Evolutionary conservation across 768 basidiomycete species (phyloP), one percentile per base, ranked within the genome.

Genomic region (Panus rudis): DNA sequence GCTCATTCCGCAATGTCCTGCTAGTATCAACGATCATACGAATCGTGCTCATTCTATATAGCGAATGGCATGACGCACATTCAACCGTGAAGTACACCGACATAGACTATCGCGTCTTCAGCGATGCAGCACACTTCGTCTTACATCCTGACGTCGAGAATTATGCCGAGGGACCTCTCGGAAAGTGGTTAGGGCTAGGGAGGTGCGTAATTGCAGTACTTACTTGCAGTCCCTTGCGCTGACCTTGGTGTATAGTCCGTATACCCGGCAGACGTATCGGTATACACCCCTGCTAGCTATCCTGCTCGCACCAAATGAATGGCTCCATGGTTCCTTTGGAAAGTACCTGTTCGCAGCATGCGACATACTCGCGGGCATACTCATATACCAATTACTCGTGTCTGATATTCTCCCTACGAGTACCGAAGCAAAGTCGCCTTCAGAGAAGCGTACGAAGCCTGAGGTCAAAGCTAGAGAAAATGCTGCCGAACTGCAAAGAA

Each of bases 61-160:
- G 89, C 57, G 86, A 88, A 65, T 91, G 87, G 79, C 91, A 92
- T 46, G 92, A 96, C 54, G 76, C 76, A 13, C 79, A 68, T 52
- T 88, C 86, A 1, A 61, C 78, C 23, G 81, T 97, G 19, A 93
- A 93, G 63, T 99, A 98, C 59, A 98, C 96, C n/a, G 96, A 99
- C 63, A 73, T 98, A 51, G 96, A 99, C 64, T 98, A 97, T 63
- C 76, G 80, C 27, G 94, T 99, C 53, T 96, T 97, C 69, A 86
- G 78, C 35, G 94, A 98, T 61, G 96, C 96, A 4, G 81, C 92
- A 1, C 68, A 65, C 31, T 90, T 88, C 57, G 56, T 89, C 24
- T 59, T 78, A 21, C 24, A 51, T 19, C 55, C 57, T 6, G 30
- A 47, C n/a, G 31, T 58, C 23, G 61, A 50, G 21, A 84, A 82